Evolutionary conservation across 2,329 filamentous ascomycete species (phyloP).

Genomic region (Aschersonia sp.): DNA sequence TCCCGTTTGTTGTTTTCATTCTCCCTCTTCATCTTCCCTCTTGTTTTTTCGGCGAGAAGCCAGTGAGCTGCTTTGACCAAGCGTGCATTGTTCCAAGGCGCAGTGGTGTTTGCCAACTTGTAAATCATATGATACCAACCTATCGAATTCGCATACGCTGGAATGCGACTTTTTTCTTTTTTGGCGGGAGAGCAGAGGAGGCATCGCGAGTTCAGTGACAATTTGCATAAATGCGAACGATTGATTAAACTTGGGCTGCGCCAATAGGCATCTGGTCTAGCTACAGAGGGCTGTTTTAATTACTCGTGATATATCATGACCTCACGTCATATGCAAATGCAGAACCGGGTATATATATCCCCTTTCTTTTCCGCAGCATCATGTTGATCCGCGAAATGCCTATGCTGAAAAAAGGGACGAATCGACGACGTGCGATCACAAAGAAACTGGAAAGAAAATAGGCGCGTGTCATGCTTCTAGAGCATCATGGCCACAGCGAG

Average conservation of each 20-base stretch:
- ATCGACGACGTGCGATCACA: background rate
- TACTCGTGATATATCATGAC: background rate
- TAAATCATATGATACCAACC: background rate
- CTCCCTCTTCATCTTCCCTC: background rate
- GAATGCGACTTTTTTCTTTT: background rate
- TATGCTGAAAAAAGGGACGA: background rate
- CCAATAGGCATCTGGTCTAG: constrained; percentile 1
- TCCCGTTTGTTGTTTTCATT: background rate
- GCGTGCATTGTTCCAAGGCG: too few relatives aligned
- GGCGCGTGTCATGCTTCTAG: constrained; percentile 6
- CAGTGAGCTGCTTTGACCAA: too few relatives aligned
- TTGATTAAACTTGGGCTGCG: background rate
- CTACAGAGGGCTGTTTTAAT: constrained; percentile 1
- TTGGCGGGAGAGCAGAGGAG: background rate
- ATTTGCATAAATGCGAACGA: background rate
- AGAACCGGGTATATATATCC: constrained; percentile 1
- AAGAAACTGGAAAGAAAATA: background rate
- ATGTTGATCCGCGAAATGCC: background rate
- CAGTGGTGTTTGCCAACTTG: background rate
- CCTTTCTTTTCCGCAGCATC: background rate
- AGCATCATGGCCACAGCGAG: constrained; percentile 12
- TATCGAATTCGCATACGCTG: background rate
- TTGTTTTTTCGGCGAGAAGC: background rate
- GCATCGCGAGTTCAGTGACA: background rate
- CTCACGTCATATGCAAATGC: constrained; percentile 1